Evolutionary conservation across 75 land plant species (phyloP), one percentile per base, ranked within the genome.

Genomic region (Azolla pinnata): DNA sequence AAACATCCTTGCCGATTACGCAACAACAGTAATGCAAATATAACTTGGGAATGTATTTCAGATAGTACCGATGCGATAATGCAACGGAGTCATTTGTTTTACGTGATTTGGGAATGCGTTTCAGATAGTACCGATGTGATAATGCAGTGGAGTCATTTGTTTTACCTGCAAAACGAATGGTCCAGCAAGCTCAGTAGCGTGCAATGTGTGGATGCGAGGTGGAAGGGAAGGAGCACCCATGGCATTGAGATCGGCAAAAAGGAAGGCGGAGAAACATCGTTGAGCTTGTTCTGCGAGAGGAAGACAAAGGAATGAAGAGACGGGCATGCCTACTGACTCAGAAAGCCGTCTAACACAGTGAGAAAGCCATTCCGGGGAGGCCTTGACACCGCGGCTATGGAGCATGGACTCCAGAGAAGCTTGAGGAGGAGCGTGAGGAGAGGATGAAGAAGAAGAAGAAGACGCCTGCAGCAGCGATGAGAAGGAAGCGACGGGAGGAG

Each of bases 81-180:
- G 10, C 7, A 38, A 38, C 7, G 42, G 14, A 38, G 10, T 7
- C 42, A 14, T 14, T 14, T 38, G 7, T 7, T 38, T 38, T 38
- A 7, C 42, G 7, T 38, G 42, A 38, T 38, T 38, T 38, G 42
- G 7, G 42, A 7, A 7, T 38, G 7, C 42, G 14, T 7, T 7
- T 7, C 49, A 4, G 49, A 46, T 2, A 46, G 49, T 23, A 38
- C 49, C n/a, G n/a, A n/a, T n/a, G n/a, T n/a, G n/a, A n/a, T n/a
- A n/a, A n/a, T n/a, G n/a, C n/a, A n/a, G n/a, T 10, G 71, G 32
- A 18, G 12, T 1, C 10, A 38, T 1, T 24, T 33, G 29, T 26
- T 1, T 7, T 44, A 87, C 97, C 88, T 87, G 97, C 62, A 91
- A 65, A 17, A 91, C 77, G 51, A 84, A 91, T 2, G 97, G 97